Percentiles rank a stretch among this genome's conserved stretches.
These are phyloP conservation scores for Penicillium olsonii DNA, from an alignment of 2,329 filamentous ascomycete genomes.

Conservation along the genomic window DNA sequence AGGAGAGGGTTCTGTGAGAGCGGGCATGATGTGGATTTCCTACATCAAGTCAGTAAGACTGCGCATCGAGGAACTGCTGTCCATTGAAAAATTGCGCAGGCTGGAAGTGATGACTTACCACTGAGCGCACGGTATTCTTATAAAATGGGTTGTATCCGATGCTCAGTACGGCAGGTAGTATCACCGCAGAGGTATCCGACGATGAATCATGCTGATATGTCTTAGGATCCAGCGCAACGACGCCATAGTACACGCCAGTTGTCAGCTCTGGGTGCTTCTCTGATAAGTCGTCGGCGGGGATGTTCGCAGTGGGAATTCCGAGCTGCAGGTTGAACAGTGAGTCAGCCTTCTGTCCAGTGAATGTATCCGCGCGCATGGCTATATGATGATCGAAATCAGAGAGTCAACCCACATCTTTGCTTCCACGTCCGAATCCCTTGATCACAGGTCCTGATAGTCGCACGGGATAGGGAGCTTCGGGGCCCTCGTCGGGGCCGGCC, in stretches of 20 bases:
- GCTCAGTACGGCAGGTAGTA: conserved; percentile 88
- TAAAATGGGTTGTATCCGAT: conserved; percentile 98
- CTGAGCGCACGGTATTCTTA: conserved; percentile 81
- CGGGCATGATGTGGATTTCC: conserved; percentile 85
- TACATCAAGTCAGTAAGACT: conserved; percentile 14
- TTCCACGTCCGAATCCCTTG: conserved; percentile 89
- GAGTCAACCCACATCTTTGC: conserved; percentile 69
- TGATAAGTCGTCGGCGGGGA: conserved; percentile 67
- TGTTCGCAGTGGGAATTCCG: conserved; percentile 95
- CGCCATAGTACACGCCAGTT: conserved; percentile 92
- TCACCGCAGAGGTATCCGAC: conserved; percentile 26
- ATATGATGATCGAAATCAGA: background rate
- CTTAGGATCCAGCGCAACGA: conserved; percentile 67
- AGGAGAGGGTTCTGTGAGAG: conserved; percentile 56
- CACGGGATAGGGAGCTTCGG: conserved; percentile 77
- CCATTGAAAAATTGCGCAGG: too few species aligned
- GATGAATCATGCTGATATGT: conserved; percentile 29
- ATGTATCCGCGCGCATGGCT: background rate
- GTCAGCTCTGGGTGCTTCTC: conserved; percentile 57
- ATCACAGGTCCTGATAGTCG: conserved; percentile 84
- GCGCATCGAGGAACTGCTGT: background rate
- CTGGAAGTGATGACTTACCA: conserved; percentile 54
- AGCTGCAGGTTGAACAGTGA: conserved; percentile 57
- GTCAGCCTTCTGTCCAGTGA: conserved; percentile 1
- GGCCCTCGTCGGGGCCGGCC: conserved; percentile 72